Percentiles rank a stretch among this genome's conserved stretches.
Evolutionary conservation across 2,329 filamentous ascomycete genomes (phyloP).

Genomic region (Cercospora canescens): DNA sequence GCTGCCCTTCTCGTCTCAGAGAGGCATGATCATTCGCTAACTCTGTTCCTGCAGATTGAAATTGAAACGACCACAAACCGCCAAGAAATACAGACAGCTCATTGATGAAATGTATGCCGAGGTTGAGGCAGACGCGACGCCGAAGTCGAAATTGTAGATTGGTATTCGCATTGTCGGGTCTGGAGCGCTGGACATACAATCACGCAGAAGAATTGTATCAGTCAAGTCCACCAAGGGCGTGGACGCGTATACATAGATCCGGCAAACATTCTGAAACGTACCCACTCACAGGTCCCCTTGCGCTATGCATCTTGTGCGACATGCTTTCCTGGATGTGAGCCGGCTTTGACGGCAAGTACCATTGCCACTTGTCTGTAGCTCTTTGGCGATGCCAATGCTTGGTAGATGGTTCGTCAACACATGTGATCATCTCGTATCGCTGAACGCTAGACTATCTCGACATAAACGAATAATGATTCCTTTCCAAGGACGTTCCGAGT

Average conservation of each 20-base stretch:
- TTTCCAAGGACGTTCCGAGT: not conserved
- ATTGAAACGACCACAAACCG: conserved; percentile 68
- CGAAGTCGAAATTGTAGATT: conserved; percentile 52
- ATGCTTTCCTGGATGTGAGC: not conserved
- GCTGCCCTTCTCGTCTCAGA: conserved; percentile 39
- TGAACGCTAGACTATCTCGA: conserved; percentile 1
- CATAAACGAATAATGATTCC: not conserved
- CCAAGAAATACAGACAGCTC: conserved; percentile 59
- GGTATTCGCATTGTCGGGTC: not conserved
- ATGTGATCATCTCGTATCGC: not conserved
- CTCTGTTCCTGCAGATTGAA: conserved; percentile 56
- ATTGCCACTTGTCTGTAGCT: not conserved
- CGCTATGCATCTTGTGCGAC: not conserved
- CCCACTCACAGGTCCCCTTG: not conserved
- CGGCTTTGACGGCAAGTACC: not conserved
- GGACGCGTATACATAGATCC: not conserved
- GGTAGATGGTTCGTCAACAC: not conserved
- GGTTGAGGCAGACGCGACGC: conserved; percentile 45
- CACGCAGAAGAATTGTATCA: not conserved
- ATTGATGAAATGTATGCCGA: conserved; percentile 64
- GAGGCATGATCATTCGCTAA: not conserved
- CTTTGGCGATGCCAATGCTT: not conserved
- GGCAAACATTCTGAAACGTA: conserved; percentile 4
- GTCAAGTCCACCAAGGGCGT: not conserved
- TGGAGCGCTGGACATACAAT: not conserved